A percentile compares a stretch with the other conserved stretches of the same genome.
These are phyloP conservation scores for Blastobotrys raffinosifermentans DNA, from an alignment of 1,139 yeast genomes.

Conservation along the genomic window DNA sequence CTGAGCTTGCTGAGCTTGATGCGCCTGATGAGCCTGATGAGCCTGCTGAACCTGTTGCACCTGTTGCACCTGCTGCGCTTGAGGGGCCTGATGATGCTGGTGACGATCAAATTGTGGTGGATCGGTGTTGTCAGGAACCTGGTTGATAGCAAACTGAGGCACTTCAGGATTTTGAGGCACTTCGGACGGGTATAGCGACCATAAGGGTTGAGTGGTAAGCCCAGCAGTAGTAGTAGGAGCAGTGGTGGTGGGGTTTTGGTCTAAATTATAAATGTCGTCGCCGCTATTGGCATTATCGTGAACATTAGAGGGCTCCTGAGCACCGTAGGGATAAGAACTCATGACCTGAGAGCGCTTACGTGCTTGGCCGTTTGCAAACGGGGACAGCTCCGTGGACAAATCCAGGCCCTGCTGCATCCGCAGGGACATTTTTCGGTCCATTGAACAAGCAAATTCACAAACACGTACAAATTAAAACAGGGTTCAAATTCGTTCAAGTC, in stretches of 20 bases:
- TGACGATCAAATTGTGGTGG: conserved; percentile 8
- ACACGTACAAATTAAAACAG: no score
- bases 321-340: no score
- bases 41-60: conserved; percentile 6
- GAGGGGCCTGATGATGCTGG: conserved; percentile 15
- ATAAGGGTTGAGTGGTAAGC: conserved; percentile 16
- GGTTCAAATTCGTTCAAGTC: no score
- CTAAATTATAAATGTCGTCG: background rate
- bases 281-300: no score
- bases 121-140: conserved; percentile 5
- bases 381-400: conserved; percentile 9
- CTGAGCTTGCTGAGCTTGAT: no score
- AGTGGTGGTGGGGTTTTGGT: background rate
- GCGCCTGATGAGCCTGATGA: conserved; percentile 6
- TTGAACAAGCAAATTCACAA: no score
- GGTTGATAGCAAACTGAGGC: conserved; percentile 9
- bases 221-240: conserved; percentile 3
- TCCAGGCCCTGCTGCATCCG: conserved; percentile 11
- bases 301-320: no score
- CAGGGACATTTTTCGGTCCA: conserved; percentile 12
- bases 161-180: conserved; percentile 4
- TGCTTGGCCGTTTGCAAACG: background rate
- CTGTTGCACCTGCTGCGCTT: conserved; percentile 6
- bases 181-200: conserved; percentile 19
- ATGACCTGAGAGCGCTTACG: no score